Base-by-base conservation (phyloP, 345 rosid genomes). In the Corchorus capsularis region DNA sequence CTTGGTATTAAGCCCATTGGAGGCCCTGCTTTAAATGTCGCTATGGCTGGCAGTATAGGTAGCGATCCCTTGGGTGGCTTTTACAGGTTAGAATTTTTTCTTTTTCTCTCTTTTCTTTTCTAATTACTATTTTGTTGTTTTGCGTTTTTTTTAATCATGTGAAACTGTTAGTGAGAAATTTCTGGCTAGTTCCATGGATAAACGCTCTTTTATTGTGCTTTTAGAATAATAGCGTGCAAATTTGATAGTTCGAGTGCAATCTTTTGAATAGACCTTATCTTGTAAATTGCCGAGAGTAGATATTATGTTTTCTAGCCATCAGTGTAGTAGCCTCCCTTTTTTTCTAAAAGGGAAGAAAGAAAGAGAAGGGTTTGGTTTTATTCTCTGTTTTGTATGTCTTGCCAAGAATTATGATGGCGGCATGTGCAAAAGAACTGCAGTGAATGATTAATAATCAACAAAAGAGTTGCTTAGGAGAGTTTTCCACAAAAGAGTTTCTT, bases 51-150 rank as follows among this genome's bases (percentile, higher is more conserved):
- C 32, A 95, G 97, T 59, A 83, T 95, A 47, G 99, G 96, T 6
- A 86, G 92, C 47, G 98, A 95, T 85, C 97, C 99, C 55, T 82
- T 95, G 62, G 98, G 98, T 72, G 89, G 85, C 87, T 95, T 95
- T 83, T 93, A 90, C 93, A 88, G 97, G 99, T 95, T 19, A 71
- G 70, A 6, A n/a, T n/a, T n/a, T n/a, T n/a, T n/a, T n/a, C n/a
- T n/a, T n/a, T n/a, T n/a, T n/a, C n/a, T n/a, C n/a, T n/a, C n/a
- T n/a, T n/a, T n/a, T n/a, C n/a, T n/a, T n/a, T n/a, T n/a, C n/a
- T n/a, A n/a, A n/a, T 27, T 27, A 27, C 1, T 27, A 27, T 27
- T 27, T 77, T 49, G 37, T 64, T 77, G 1, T 71, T 77, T 47
- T 49, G 5, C 3, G 9, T 13, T 39, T 57, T 20, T 39, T 15